Evolutionary conservation across 257 asterid species (phyloP), one percentile per base, ranked within the genome.

Genomic region (Primulina eburnea): DNA sequence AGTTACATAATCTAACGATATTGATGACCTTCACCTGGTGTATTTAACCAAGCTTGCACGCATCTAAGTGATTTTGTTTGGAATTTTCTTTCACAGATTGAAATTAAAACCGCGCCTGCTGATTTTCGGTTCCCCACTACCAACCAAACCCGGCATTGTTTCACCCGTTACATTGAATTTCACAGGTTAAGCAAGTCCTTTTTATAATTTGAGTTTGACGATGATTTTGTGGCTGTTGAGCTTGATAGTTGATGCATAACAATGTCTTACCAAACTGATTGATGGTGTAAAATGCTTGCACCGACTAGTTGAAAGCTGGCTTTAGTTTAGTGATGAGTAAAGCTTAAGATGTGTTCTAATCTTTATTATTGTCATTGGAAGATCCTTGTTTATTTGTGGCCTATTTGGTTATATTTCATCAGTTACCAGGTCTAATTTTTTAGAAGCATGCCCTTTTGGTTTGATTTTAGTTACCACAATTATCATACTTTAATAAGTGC

Each of bases 91-190:
- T 75, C 26, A 70, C 87, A 90, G 97, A 83, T 88, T 81, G 98
- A 87, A 71, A 76, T 92, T 34, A 90, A 83, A 82, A 92, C 98
- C 71, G 97, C 96, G 0, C 97, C 98, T 12, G 96, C 92, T 71
- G 98, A 92, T 84, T 90, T 84, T 71, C 96, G 98, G 21, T 92
- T 90, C 83, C 98, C 98, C 47, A 92, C 98, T 3, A 92, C 98
- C 67, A 92, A 92, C 73, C 98, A 92, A 82, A 84, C 96, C 8
- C 87, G 98, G 73, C 97, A 92, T 75, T 90, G 96, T 76, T 92
- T 92, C 87, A 90, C 97, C 71, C 96, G 97, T 79, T 90, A 88
- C 80, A 78, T 90, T 71, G 98, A 92, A 82, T 92, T 84, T 69
- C 97, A 90, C 84, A 79, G 95, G 98, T 90, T 74, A 77, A 20